Evolutionary conservation across 179 eudicot genomes (phyloP).

Genomic region (Beta corolliflora): DNA sequence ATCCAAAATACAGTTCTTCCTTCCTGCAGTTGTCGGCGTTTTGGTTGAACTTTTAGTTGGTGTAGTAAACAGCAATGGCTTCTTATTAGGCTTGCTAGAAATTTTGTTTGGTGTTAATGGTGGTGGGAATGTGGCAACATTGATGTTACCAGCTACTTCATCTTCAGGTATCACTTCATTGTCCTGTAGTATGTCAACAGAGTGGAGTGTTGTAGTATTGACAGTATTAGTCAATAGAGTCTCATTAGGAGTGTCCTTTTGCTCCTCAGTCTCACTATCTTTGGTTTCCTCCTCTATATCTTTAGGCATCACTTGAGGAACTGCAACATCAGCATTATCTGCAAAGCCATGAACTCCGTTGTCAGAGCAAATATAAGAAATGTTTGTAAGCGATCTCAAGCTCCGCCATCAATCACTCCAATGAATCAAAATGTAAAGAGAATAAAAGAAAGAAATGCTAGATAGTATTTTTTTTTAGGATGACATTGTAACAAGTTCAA

Average conservation of each 20-base stretch:
- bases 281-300: background rate
- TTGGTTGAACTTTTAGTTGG: conserved; percentile 31
- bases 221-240: background rate
- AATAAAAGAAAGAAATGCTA: no score
- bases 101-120: conserved; percentile 27
- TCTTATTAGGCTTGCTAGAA: conserved; percentile 5
- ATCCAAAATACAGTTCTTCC: conserved; percentile 27
- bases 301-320: background rate
- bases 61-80: conserved; percentile 7
- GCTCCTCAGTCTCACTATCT: background rate
- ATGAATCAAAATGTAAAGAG: no score
- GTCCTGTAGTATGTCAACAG: conserved; percentile 16
- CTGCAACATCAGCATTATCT: background rate
- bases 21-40: conserved; percentile 31
- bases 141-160: background rate
- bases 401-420: no score
- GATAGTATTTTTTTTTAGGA: no score
- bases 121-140: conserved; percentile 5
- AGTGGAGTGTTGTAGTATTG: conserved; percentile 3
- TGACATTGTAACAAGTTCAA: no score
- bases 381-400: no score
- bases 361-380: background rate
- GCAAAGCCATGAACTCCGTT: background rate
- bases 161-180: conserved; percentile 25
- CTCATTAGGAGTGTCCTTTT: background rate